Conservation (phyloP, 192 early-diverging fungal species). For the Coemansia sp. region DNA sequence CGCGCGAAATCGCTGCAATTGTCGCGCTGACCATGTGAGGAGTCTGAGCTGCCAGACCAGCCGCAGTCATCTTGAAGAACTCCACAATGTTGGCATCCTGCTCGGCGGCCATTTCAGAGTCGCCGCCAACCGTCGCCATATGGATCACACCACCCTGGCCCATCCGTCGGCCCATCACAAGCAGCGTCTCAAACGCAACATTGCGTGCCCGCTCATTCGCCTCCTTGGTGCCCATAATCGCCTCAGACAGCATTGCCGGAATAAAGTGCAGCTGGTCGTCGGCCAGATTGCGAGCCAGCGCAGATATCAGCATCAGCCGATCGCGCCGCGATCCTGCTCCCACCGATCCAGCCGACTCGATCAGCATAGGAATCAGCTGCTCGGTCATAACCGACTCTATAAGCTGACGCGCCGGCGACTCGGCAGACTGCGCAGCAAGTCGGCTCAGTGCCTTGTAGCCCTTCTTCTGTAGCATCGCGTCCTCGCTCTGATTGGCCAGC, state of each 20-base stretch:
- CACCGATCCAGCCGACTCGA: slow-evolving; percentile 68
- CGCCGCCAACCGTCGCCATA: slow-evolving; percentile 35
- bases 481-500: slow-evolving; percentile 58
- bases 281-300: slow-evolving; percentile 64
- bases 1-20: slow-evolving; percentile 74
- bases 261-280: slow-evolving; percentile 78
- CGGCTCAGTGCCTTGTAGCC: slow-evolving; percentile 83
- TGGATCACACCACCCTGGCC: slow-evolving; percentile 60
- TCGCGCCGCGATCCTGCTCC: slow-evolving; percentile 76
- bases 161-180: slow-evolving; percentile 92
- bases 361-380: slow-evolving; percentile 72
- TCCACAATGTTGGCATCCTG: slow-evolving; percentile 68
- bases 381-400: slow-evolving; percentile 49
- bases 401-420: slow-evolving; percentile 32
- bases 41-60: slow-evolving; percentile 90
- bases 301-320: slow-evolving; percentile 69
- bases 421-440: slow-evolving; percentile 38
- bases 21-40: slow-evolving; percentile 91
- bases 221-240: slow-evolving; percentile 92
- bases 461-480: slow-evolving; percentile 88
- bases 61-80: slow-evolving; percentile 90
- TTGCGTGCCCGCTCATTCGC: slow-evolving; percentile 82
- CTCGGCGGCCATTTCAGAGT: slow-evolving; percentile 15
- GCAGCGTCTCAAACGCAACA: slow-evolving; percentile 79
- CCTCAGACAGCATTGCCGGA: slow-evolving; percentile 84